Base-by-base conservation (phyloP, 2,329 filamentous ascomycete genomes). In the Sphaerulina vaccinii region DNA sequence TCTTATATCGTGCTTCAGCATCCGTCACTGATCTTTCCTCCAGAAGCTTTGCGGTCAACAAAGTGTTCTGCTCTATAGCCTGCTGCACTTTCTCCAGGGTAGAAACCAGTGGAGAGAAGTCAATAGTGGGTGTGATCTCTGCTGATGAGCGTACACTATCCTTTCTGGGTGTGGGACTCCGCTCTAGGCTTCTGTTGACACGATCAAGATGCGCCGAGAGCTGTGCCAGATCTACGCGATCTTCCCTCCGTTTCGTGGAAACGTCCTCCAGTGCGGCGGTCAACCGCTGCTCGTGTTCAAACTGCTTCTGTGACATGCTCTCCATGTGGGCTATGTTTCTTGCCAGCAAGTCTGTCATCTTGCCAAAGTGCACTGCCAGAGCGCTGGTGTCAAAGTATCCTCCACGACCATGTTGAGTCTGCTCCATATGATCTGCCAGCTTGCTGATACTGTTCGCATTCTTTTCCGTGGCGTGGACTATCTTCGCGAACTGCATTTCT, bases 121-220 rank as follows among this genome's bases (percentile, higher is more conserved):
- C 62, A 37, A 59, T 51, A 6, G 33, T 15, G 4, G 37, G 11
- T 8, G 18, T 9, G 4, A 23, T 24, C 8, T 43, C 21, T 18
- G 40, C 19, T 8, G 21, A 7, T 1, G 21, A 18, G 1, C 52
- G 44, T 7, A 54, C 51, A 24, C 49, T 58, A 15, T 60, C 60
- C 23, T 54, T 51, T 7, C 54, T 49, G 3, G 60, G 56, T 4
- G 23, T 54, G 13, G 49, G 21, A 16, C 45, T 52, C 29, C 54
- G 45, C 36, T 63, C 63, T 57, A 65, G 55, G 22, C 63, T 54
- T 9, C 49, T 29, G 35, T 66, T 62, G 21, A 66, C 61, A 13
- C 64, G 61, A 45, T 64, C 62, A 9, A 66, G 54, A 47, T 65
- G 62, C 15, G 58, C 51, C 23, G 57, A 57, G 6, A 65, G 49